phyloP scores from a whole-genome alignment of 2,329 filamentous ascomycete species.

The Trichoderma afroharzianum region DNA sequence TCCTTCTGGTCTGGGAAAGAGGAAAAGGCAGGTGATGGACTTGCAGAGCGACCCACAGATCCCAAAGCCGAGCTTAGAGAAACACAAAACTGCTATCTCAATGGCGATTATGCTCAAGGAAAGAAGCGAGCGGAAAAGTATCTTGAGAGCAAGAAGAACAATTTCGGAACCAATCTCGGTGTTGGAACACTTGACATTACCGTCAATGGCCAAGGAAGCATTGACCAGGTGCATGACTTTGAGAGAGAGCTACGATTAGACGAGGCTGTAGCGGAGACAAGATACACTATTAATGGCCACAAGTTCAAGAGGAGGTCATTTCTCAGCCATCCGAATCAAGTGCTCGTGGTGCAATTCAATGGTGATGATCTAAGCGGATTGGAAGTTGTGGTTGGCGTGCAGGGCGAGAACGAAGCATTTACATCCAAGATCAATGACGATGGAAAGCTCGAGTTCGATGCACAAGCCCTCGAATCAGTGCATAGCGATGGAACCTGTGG shows the following conservation, averaged over 20 bases:
- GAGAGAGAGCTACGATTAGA: slow-evolving; percentile 13
- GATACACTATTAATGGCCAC: background rate
- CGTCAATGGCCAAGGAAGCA: background rate
- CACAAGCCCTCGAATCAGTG: slow-evolving; percentile 9
- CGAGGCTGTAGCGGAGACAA: slow-evolving; percentile 12
- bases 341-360: slow-evolving; percentile 8
- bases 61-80: slow-evolving; percentile 16
- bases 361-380: background rate
- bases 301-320: slow-evolving; percentile 1
- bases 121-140: slow-evolving; percentile 13
- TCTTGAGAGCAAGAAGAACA: slow-evolving; percentile 9
- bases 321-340: slow-evolving; percentile 11
- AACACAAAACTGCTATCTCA: slow-evolving; percentile 13
- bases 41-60: background rate
- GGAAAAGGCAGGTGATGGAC: background rate
- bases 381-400: background rate
- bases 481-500: slow-evolving; percentile 16
- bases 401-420: slow-evolving; percentile 15
- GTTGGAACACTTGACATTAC: slow-evolving; percentile 4
- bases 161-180: slow-evolving; percentile 16
- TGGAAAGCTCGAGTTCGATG: slow-evolving; percentile 7
- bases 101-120: background rate
- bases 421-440: background rate
- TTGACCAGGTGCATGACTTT: background rate
- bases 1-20: slow-evolving; percentile 13